Percentiles rank a stretch among this genome's conserved stretches.
phyloP scores from a whole-genome alignment of 352 stramenopile species.

The Phytophthora melonis region DNA sequence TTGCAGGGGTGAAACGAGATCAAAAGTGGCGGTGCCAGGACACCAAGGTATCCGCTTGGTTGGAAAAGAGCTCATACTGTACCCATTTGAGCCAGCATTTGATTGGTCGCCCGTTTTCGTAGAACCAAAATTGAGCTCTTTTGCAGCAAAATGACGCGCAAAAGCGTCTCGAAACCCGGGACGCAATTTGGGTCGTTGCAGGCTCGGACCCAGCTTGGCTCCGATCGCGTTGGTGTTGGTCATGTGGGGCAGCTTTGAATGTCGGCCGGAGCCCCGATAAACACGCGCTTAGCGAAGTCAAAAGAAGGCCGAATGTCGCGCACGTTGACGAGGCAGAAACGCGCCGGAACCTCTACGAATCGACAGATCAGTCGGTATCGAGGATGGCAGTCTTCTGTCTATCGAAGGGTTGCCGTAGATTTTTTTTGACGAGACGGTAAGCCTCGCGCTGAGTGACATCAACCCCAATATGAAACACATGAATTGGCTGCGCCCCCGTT shows the following conservation, averaged over 20 bases:
- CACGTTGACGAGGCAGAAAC: not conserved
- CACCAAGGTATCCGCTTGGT: too few species aligned
- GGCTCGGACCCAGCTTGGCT: not conserved
- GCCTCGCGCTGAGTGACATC: not conserved
- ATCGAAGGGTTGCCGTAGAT: not conserved
- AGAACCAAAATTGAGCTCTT: too few species aligned
- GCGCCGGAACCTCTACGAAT: not conserved
- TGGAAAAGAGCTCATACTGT: too few species aligned
- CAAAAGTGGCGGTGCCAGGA: too few species aligned
- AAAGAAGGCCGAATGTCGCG: not conserved
- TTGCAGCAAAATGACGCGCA: too few species aligned
- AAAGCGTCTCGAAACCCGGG: too few species aligned
- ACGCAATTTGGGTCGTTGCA: not conserved
- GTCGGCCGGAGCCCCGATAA: not conserved
- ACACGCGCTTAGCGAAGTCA: conserved; percentile 14
- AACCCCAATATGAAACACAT: not conserved
- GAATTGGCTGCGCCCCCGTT: too few species aligned
- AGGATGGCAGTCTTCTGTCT: not conserved
- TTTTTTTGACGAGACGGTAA: not conserved
- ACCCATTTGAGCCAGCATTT: too few species aligned
- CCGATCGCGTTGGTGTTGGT: not conserved
- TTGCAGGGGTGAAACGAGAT: too few species aligned
- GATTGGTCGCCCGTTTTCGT: too few species aligned
- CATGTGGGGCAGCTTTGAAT: not conserved
- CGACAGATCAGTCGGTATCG: not conserved